Percentiles rank a stretch among this genome's conserved stretches.
These are phyloP conservation scores for Populus trichocarpa DNA, from an alignment of 441 rosid genomes.

Conservation along the genomic window DNA sequence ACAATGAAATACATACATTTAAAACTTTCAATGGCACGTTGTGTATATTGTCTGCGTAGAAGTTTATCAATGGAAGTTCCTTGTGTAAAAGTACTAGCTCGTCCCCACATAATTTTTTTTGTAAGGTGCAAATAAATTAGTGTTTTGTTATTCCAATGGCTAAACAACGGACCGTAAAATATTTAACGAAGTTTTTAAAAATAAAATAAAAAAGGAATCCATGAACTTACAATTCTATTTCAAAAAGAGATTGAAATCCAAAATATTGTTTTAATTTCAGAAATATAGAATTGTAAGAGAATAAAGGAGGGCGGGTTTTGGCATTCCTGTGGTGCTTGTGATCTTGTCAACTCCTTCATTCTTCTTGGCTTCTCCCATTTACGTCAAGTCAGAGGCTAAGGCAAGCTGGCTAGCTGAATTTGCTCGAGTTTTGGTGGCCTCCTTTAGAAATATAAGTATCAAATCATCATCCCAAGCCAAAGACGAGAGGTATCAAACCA, in stretches of 20 bases:
- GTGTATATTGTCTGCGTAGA: background rate
- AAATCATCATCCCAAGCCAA: conserved; percentile 20
- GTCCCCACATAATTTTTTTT: no score
- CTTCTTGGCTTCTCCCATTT: conserved; percentile 47
- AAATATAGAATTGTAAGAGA: background rate
- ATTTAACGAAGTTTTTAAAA: background rate
- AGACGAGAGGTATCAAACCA: conserved; percentile 5
- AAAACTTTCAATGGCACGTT: background rate
- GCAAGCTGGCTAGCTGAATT: conserved; percentile 42
- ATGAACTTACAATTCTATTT: background rate
- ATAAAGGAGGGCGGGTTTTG: conserved; percentile 55
- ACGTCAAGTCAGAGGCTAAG: conserved; percentile 36
- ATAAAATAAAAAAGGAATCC: background rate
- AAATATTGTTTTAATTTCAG: background rate
- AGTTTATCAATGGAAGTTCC: background rate
- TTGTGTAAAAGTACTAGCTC: background rate
- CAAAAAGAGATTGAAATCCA: background rate
- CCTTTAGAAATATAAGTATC: conserved; percentile 32
- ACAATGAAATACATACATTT: background rate
- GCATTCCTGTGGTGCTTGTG: conserved; percentile 44
- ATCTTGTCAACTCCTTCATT: conserved; percentile 39
- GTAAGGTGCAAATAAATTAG: background rate
- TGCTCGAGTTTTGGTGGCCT: conserved; percentile 48
- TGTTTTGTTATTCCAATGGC: background rate
- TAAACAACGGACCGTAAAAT: background rate